A percentile compares a stretch with the other conserved stretches of the same genome.
phyloP scores from a whole-genome alignment of 2,329 filamentous ascomycete species.

The Knufia fluminis region DNA sequence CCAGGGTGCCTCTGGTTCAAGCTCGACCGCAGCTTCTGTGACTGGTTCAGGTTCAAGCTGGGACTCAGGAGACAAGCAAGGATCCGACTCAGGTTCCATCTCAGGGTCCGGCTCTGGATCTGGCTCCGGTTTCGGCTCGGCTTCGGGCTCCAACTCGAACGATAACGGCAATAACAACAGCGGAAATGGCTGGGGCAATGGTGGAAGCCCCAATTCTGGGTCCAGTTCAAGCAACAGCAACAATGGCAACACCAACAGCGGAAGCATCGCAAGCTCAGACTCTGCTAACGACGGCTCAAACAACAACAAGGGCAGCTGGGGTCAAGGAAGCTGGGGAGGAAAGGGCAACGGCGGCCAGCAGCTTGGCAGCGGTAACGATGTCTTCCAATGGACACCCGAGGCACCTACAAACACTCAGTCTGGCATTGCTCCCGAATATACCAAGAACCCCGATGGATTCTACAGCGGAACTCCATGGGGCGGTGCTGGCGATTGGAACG shows the following conservation, averaged over 20 bases:
- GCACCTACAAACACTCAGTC: neutral
- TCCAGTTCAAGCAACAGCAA: constrained; percentile 2
- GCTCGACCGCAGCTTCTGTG: too few species aligned
- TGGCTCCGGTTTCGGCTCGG: too few species aligned
- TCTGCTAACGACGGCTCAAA: constrained; percentile 17
- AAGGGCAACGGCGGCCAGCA: constrained; percentile 4
- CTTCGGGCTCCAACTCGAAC: constrained; percentile 16
- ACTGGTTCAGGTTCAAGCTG: too few species aligned
- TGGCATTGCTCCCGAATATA: constrained; percentile 3
- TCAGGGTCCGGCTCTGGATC: too few species aligned
- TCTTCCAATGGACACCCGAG: neutral
- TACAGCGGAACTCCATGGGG: constrained; percentile 1
- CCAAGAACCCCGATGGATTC: neutral
- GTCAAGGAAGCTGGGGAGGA: constrained; percentile 19
- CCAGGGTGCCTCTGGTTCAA: too few species aligned
- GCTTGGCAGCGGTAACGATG: constrained; percentile 1
- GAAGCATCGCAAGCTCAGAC: constrained; percentile 13
- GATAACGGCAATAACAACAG: constrained; percentile 1
- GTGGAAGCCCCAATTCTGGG: constrained; percentile 7
- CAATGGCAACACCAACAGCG: constrained; percentile 14
- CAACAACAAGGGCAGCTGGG: constrained; percentile 14
- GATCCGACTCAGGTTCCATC: too few species aligned
- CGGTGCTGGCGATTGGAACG: neutral
- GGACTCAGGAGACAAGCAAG: too few species aligned
- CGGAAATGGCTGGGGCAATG: constrained; percentile 8